These are phyloP conservation scores for Hymenoscyphus occultus DNA, from an alignment of 2,329 filamentous ascomycete species.

Conservation along the genomic window DNA sequence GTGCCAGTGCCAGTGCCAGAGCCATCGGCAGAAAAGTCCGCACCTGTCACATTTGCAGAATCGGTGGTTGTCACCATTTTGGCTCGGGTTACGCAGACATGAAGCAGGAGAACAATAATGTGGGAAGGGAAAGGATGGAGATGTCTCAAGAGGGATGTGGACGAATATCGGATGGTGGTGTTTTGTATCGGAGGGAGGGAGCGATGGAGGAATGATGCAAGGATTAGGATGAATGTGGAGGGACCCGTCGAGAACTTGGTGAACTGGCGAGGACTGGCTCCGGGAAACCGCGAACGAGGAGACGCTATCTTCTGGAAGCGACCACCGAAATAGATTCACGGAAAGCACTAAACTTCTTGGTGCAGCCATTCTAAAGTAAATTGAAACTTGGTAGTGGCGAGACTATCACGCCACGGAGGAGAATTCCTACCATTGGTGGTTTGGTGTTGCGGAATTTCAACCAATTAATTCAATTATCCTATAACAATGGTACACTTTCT, in stretches of 20 bases:
- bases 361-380: neutral
- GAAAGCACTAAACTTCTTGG: neutral
- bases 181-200: neutral
- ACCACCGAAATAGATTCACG: neutral
- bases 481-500: neutral
- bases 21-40: constrained; percentile 19
- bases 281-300: neutral
- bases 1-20: too few species aligned
- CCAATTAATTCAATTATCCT: neutral
- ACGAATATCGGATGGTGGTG: neutral
- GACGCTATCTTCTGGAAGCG: neutral
- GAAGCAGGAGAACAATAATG: neutral
- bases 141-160: neutral
- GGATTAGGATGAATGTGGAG: neutral
- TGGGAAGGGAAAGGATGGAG: neutral
- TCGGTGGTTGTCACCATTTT: constrained; percentile 8
- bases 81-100: constrained; percentile 1
- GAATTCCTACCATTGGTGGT: too few species aligned
- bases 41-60: constrained; percentile 28
- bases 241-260: neutral
- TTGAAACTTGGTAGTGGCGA: neutral
- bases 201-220: constrained; percentile 10
- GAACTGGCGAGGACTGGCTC: too few species aligned
- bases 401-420: neutral
- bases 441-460: neutral